Evolutionary conservation across 305 asterid genomes (phyloP).

Genomic region (Ilex paraguariensis): DNA sequence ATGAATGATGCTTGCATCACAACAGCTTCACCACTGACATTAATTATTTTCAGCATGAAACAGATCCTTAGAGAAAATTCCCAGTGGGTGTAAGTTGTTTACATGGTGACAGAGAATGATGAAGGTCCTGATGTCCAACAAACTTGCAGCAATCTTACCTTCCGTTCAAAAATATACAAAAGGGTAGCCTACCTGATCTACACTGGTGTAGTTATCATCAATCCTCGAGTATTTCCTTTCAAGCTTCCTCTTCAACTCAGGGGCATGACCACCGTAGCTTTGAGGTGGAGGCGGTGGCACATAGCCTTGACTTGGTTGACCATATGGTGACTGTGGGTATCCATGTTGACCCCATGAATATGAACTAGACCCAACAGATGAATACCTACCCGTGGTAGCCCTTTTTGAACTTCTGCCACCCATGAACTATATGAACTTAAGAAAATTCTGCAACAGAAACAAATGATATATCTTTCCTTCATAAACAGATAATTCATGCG

Average conservation of each 20-base stretch:
- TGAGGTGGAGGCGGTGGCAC: constrained; percentile 22
- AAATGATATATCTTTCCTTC: background rate
- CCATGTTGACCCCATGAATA: constrained; percentile 41
- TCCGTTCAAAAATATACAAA: background rate
- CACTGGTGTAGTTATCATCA: constrained; percentile 61
- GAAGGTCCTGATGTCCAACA: background rate
- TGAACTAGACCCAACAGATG: constrained; percentile 68
- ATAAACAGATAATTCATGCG: background rate
- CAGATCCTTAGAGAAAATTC: background rate
- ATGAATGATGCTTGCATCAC: background rate
- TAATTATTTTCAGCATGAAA: no score
- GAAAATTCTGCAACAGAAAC: background rate
- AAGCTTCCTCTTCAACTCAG: constrained; percentile 47
- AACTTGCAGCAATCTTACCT: constrained; percentile 2
- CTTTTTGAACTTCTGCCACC: constrained; percentile 79
- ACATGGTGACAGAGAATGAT: background rate
- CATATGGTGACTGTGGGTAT: constrained; percentile 43
- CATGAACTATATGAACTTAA: constrained; percentile 29
- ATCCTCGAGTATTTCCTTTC: constrained; percentile 85
- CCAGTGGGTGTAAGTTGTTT: background rate
- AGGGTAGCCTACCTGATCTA: constrained; percentile 61
- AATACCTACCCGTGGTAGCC: constrained; percentile 60
- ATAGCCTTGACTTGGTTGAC: constrained; percentile 51
- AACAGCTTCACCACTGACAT: background rate
- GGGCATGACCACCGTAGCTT: constrained; percentile 45